Evolutionary conservation across 2,329 filamentous ascomycete species (phyloP), one percentile per base, ranked within the genome.

Genomic region (Alternaria angustiovoidea): DNA sequence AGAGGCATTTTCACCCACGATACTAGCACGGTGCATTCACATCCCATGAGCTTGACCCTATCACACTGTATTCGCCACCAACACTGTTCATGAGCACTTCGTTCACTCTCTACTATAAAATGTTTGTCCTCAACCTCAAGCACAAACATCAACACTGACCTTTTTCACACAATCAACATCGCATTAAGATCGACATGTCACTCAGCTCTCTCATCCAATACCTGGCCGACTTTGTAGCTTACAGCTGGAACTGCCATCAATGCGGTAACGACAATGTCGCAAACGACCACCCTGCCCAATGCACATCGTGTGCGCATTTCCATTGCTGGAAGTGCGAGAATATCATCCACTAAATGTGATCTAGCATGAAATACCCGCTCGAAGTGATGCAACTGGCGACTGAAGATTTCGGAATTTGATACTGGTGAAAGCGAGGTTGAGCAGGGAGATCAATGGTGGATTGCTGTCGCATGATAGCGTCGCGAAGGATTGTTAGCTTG

Each of bases 321-420:
- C 30, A 43, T 32, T 58, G 48, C 42, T 44, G 42, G 26, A 39
- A 46, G 18, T 58, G 55, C 32, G 55, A 52, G 30, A 47, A 53
- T 7, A 24, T 39, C 16, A 48, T 47, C 5, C 7, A 38, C 11
- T 38, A 32, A 36, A 22, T 14, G 4, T 2, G 6, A 16, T 7
- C 26, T 18, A 18, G 16, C 18, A 11, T 9, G 18, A 18, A 41
- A 2, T 14, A 41, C 39, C n/a, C 39, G 18, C 12, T 9, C 12
- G 4, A 5, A 22, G 18, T 14, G 20, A 22, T 14, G 11, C n/a
- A 5, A 12, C 7, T 20, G 18, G 20, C 7, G 24, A 24, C 47
- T 14, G 42, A 7, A 5, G 14, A 14, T 30, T 16, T 20, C 18
- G 7, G 30, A 12, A 24, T 4, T 20, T 14, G 7, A n/a, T 0